Evolutionary conservation across 805 yeast species (phyloP).

Genomic region (Kluyveromyces aestuarii): DNA sequence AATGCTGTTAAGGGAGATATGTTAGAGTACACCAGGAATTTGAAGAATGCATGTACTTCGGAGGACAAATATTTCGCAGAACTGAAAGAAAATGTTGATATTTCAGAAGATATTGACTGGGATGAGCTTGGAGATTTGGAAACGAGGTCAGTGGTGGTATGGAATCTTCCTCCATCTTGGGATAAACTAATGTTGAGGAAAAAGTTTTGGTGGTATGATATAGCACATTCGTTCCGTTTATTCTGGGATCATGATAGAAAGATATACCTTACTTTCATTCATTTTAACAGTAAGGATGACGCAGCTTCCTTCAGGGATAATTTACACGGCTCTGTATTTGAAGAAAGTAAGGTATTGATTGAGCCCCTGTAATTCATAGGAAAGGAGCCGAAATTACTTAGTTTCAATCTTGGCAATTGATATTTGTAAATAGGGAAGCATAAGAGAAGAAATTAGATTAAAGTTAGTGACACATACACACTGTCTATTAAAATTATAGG

Average conservation of each 20-base stretch:
- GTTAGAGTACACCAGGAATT: neutral
- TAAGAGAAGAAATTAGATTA: neutral
- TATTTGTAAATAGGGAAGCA: neutral
- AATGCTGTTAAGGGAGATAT: neutral
- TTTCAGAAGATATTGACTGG: neutral
- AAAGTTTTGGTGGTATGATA: constrained; percentile 25
- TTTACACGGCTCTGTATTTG: constrained; percentile 36
- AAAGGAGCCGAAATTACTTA: neutral
- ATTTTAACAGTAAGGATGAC: constrained; percentile 36
- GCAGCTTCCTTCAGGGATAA: constrained; percentile 44
- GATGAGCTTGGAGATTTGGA: neutral
- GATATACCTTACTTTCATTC: constrained; percentile 16
- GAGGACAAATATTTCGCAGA: neutral
- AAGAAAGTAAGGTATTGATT: constrained; percentile 15
- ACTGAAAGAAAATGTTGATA: neutral
- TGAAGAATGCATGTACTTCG: constrained; percentile 2
- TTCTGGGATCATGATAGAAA: constrained; percentile 15
- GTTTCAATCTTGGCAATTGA: neutral
- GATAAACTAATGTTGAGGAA: constrained; percentile 6
- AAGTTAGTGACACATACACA: neutral
- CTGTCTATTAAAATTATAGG: neutral
- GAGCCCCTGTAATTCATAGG: constrained; percentile 8
- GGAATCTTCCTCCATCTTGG: constrained; percentile 20
- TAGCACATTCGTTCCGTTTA: constrained; percentile 20
- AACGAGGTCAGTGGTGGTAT: constrained; percentile 15